These are phyloP conservation scores for Metschnikowia cubensis DNA, from an alignment of 805 yeast species.

Conservation along the genomic window DNA sequence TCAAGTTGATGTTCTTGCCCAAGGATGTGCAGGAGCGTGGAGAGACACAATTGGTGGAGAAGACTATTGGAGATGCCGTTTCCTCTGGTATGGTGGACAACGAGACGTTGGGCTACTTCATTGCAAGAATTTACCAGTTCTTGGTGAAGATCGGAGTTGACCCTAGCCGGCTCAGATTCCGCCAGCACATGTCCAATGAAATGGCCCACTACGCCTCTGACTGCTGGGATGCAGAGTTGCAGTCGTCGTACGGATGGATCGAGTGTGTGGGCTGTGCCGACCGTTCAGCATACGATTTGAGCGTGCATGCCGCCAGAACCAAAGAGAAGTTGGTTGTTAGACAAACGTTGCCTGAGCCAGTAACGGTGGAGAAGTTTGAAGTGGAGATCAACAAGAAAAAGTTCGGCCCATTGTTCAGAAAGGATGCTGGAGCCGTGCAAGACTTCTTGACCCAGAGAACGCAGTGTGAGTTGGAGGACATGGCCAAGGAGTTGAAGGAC, in stretches of 20 bases:
- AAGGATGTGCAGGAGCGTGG: constrained; percentile 87
- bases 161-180: constrained; percentile 77
- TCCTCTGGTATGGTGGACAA: constrained; percentile 84
- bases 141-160: constrained; percentile 88
- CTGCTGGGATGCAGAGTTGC: constrained; percentile 99
- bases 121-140: constrained; percentile 88
- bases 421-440: constrained; percentile 92
- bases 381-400: constrained; percentile 88
- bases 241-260: constrained; percentile 97
- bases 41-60: constrained; percentile 57
- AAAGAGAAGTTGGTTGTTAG: constrained; percentile 94
- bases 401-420: constrained; percentile 97
- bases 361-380: constrained; percentile 77
- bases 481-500: constrained; percentile 60
- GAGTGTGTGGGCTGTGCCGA: constrained; percentile 99
- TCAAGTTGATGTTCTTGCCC: constrained; percentile 75
- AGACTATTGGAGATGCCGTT: constrained; percentile 90
- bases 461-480: constrained; percentile 78
- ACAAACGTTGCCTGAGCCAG: constrained; percentile 81
- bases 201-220: constrained; percentile 99
- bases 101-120: constrained; percentile 94
- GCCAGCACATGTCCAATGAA: constrained; percentile 98
- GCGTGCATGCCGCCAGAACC: constrained; percentile 93
- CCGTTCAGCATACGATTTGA: constrained; percentile 94
- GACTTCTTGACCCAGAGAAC: constrained; percentile 69